Conservation (phyloP, 805 yeast genomes). For the Candida ortonii region DNA sequence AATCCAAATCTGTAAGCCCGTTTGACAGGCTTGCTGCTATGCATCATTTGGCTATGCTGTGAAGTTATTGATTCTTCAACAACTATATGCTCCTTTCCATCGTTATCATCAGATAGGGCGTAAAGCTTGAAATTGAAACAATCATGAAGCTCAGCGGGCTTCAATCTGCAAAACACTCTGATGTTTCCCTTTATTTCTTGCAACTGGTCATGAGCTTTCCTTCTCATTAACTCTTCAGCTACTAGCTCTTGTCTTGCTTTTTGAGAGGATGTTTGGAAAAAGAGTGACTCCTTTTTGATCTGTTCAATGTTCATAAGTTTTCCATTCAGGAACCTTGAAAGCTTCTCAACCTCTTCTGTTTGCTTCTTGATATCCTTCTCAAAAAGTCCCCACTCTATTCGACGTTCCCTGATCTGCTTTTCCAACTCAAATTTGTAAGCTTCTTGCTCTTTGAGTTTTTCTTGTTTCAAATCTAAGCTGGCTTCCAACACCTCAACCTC, state of each 20-base stretch:
- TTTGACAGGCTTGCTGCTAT: slow-evolving; percentile 6
- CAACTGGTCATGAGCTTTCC: slow-evolving; percentile 65
- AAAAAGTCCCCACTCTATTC: slow-evolving; percentile 6
- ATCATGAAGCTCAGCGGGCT: slow-evolving; percentile 46
- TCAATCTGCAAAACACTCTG: slow-evolving; percentile 81
- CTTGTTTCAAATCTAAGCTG: neutral
- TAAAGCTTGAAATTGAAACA: slow-evolving; percentile 21
- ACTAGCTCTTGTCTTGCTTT: slow-evolving; percentile 28
- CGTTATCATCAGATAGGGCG: slow-evolving; percentile 16
- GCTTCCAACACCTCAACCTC: slow-evolving; percentile 1
- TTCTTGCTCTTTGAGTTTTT: slow-evolving; percentile 1
- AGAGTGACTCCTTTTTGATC: slow-evolving; percentile 17
- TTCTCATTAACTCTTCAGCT: slow-evolving; percentile 39
- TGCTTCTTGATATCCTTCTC: slow-evolving; percentile 9
- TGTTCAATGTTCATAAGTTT: neutral
- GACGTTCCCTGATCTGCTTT: slow-evolving; percentile 1
- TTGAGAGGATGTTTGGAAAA: slow-evolving; percentile 24
- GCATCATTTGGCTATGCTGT: slow-evolving; percentile 4
- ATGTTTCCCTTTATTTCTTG: slow-evolving; percentile 92
- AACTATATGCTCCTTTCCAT: slow-evolving; percentile 30
- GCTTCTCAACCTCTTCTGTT: slow-evolving; percentile 9
- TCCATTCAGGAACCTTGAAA: slow-evolving; percentile 3
- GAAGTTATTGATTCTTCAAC: slow-evolving; percentile 22
- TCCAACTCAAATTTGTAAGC: neutral
- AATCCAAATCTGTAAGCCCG: slow-evolving; percentile 52